These are phyloP conservation scores for Aspergillus cejpii DNA, from an alignment of 2,329 filamentous ascomycete genomes.

Conservation along the genomic window DNA sequence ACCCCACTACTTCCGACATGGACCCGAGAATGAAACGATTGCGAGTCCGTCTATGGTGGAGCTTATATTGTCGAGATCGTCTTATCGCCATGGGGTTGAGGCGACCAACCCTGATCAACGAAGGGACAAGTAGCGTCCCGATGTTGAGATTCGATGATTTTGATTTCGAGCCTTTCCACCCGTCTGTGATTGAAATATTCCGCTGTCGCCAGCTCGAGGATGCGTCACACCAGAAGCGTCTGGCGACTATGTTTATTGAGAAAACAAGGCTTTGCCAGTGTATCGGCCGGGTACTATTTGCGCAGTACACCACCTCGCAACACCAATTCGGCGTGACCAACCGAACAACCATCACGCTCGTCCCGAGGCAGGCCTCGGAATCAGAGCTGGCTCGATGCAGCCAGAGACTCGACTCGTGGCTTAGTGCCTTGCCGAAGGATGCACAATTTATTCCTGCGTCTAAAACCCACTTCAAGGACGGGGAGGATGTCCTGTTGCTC, in stretches of 20 bases:
- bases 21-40: conserved; percentile 45
- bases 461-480: conserved; percentile 50
- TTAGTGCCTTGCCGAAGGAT: conserved; percentile 59
- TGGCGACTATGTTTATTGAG: conserved; percentile 78
- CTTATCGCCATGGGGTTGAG: conserved; percentile 85
- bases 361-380: conserved; percentile 73
- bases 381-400: conserved; percentile 71
- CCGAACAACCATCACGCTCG: conserved; percentile 69
- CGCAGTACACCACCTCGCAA: conserved; percentile 81
- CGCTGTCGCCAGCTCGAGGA: conserved; percentile 63
- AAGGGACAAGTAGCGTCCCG: conserved; percentile 84
- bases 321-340: conserved; percentile 62
- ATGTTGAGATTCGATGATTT: conserved; percentile 77
- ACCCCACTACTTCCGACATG: conserved; percentile 13
- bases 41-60: conserved; percentile 92
- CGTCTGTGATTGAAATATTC: conserved; percentile 59
- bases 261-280: conserved; percentile 81
- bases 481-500: conserved; percentile 49
- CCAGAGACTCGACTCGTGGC: conserved; percentile 67
- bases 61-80: conserved; percentile 83
- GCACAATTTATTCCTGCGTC: conserved; percentile 62
- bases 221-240: conserved; percentile 61
- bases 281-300: conserved; percentile 75
- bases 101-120: conserved; percentile 78
- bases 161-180: conserved; percentile 60